These are phyloP conservation scores for Lactarius vividus DNA, from an alignment of 768 basidiomycete species.

Conservation along the genomic window DNA sequence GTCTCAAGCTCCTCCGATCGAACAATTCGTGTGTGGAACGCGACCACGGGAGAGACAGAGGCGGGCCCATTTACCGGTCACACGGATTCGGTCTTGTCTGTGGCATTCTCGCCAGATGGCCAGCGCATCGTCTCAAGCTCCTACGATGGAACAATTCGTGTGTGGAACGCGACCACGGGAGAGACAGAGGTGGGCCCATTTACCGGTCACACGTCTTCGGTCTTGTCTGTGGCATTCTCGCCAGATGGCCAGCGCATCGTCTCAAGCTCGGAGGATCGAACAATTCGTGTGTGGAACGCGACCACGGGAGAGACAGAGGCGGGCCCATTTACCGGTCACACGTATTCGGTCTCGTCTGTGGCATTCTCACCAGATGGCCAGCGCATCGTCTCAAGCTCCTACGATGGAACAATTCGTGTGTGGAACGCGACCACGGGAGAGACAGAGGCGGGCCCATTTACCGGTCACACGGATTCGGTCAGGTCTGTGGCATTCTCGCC, in stretches of 20 bases:
- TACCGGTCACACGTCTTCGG: neutral
- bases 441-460: neutral
- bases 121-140: neutral
- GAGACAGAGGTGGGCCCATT: too few relatives aligned
- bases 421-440: neutral
- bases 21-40: neutral
- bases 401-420: neutral
- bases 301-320: neutral
- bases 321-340: neutral
- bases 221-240: neutral
- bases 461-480: neutral
- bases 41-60: neutral
- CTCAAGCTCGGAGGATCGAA: neutral
- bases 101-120: neutral
- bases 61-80: neutral
- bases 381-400: neutral
- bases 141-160: neutral
- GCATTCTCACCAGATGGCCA: neutral
- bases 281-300: neutral
- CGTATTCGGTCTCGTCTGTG: neutral
- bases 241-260: neutral
- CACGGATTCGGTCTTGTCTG: neutral
- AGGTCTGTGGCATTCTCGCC: neutral
- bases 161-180: too few relatives aligned
- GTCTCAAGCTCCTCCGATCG: neutral